Evolutionary conservation across 78 protist species (phyloP), one percentile per base, ranked within the genome.

Genomic region (Salpingoeca rosetta): DNA sequence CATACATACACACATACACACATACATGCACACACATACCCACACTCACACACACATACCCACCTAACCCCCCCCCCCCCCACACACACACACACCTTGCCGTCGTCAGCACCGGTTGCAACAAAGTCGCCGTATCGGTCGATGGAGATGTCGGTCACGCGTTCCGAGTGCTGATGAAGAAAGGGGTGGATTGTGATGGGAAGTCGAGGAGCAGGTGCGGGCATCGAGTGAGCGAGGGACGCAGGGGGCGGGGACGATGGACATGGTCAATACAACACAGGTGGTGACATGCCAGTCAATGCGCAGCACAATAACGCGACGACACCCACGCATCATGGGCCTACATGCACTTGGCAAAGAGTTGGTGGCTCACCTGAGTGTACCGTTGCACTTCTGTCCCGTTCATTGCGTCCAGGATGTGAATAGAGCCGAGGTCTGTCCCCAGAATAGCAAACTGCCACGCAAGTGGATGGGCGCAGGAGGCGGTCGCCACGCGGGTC

Each of bases 91-190:
- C 39, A 11, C n/a, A 85, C 72, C 83, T 79, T 76, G 26, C 98
- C 97, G 75, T 96, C 98, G 38, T 87, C 86, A 26, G 96, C 91
- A 82, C 96, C 95, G 28, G 91, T 87, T 17, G 94, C 98, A 11
- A 96, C 84, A 81, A 86, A 94, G 44, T 96, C 98, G 45, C 97
- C 96, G 3, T 57, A 35, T 17, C 77, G 76, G 77, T 95, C 97
- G 43, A 96, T 80, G 45, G 83, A 85, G 37, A 96, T 27, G 43
- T 79, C 92, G 28, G 85, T 94, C 12, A 96, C 89, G 7, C 90
- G 57, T 12, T 93, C 72, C 28, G 85, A 27, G 73, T 95, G 98
- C 37, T 86, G 44, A 26, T 35, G 36, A 31, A 76, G 7, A 80
- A 78, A 78, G 24, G 56, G 82, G 43, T 76, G 31, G 41, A 2